Base-by-base conservation (phyloP, 495 filamentous ascomycete genomes). In the Cercophora sp. region DNA sequence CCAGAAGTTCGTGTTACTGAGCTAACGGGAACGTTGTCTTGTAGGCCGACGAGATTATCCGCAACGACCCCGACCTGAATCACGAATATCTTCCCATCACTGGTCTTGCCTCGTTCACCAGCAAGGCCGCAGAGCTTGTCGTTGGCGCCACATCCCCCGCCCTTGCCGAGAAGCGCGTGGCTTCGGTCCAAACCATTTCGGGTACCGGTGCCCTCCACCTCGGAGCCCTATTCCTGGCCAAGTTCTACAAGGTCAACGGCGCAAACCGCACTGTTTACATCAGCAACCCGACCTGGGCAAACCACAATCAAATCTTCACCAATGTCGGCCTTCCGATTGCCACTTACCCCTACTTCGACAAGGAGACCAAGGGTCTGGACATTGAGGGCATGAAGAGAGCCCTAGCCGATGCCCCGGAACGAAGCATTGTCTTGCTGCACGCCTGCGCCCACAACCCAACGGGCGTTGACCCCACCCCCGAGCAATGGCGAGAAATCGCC, bases 1-100 rank as follows among this genome's bases (percentile, higher is more conserved):
- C n/a, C n/a, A n/a, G n/a, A n/a, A n/a, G n/a, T n/a, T n/a, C n/a
- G n/a, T n/a, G n/a, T n/a, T n/a, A n/a, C n/a, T n/a, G n/a, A n/a
- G n/a, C n/a, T n/a, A n/a, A n/a, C n/a, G n/a, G n/a, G n/a, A 49
- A 18, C 32, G 5, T 16, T 35, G 29, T 8, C 15, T 24, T 42
- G 54, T 63, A 96, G 94, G 94, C 94, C 45, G 92, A 97, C 64
- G 85, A 89, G 41, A 82, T 87, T 55, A 75, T 97, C 37, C 86
- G 84, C 61, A 86, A 85, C 60, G 91, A 96, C 66, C 92, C 94
- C 55, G 78, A 85, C 43, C 73, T 95, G 46, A 96, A 99, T 75
- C 91, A 97, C 77, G 93, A 99, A 81, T 99, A 97, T 68, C 88
- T 96, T 52, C 91, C 94, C 42, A 99, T 99, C 66, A 86, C 91